Evolutionary conservation across 1,139 yeast genomes (phyloP).

Genomic region (Debaryomyces robertsiae): DNA sequence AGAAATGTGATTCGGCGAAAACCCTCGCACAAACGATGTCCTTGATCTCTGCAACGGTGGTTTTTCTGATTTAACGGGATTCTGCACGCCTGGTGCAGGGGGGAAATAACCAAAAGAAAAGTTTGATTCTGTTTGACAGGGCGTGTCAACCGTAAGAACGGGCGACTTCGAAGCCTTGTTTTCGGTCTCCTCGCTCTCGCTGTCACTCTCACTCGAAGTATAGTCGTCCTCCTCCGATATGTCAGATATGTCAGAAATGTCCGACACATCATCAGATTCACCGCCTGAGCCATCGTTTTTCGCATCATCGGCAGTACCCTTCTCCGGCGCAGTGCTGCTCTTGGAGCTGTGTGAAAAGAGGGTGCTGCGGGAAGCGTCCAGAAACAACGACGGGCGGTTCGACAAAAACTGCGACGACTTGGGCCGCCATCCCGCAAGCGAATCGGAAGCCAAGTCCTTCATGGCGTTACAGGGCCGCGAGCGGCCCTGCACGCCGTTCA

Average conservation of each 20-base stretch:
- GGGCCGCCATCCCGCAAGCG: constrained; percentile 16
- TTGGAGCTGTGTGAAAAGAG: constrained; percentile 24
- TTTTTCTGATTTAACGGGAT: not conserved
- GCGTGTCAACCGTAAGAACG: not conserved
- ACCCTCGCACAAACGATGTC: constrained; percentile 48
- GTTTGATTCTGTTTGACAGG: constrained; percentile 4
- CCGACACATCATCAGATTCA: constrained; percentile 22
- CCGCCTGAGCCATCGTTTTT: constrained; percentile 12
- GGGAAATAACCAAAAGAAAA: constrained; percentile 8
- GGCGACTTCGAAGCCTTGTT: constrained; percentile 4
- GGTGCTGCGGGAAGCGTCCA: constrained; percentile 23
- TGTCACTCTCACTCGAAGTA: constrained; percentile 10
- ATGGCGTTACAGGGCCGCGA: no score
- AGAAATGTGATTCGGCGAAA: constrained; percentile 41
- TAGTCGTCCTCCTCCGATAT: constrained; percentile 26
- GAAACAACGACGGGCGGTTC: constrained; percentile 18
- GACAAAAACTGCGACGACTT: constrained; percentile 16
- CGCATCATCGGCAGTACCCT: constrained; percentile 9
- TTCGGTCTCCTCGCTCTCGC: constrained; percentile 13
- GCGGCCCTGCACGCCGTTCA: no score
- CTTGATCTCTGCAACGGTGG: constrained; percentile 10
- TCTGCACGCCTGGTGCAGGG: not conserved
- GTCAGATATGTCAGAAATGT: constrained; percentile 33
- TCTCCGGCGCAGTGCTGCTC: constrained; percentile 17
- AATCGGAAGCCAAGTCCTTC: constrained; percentile 14